phyloP scores from a whole-genome alignment of 2,329 filamentous ascomycete species.

The Onygena corvina region DNA sequence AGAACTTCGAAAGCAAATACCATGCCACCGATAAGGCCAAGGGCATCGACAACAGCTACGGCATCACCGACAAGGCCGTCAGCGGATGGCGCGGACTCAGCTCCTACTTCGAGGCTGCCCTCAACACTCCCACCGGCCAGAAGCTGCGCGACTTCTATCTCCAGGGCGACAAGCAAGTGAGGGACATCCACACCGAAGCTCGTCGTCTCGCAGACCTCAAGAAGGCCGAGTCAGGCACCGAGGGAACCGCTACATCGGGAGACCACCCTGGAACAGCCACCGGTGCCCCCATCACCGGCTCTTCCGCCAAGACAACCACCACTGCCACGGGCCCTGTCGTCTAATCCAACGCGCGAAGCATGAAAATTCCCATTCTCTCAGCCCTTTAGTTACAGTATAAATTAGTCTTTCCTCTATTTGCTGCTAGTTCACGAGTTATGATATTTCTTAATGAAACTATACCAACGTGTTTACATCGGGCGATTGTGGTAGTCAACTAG shows the following conservation, averaged over 20 bases:
- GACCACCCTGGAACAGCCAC: slow-evolving; percentile 14
- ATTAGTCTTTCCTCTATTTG: background rate
- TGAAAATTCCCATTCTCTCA: background rate
- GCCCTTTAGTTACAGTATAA: background rate
- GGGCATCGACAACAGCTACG: slow-evolving; percentile 73
- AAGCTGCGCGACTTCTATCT: slow-evolving; percentile 81
- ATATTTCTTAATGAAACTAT: background rate
- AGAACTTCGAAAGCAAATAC: slow-evolving; percentile 69
- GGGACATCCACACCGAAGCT: slow-evolving; percentile 88
- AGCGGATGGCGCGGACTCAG: slow-evolving; percentile 55
- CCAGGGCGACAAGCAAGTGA: slow-evolving; percentile 71
- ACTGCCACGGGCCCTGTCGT: background rate
- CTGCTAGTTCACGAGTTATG: slow-evolving; percentile 8
- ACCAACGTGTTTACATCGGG: background rate
- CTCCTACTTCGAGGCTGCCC: slow-evolving; percentile 92
- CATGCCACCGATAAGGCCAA: slow-evolving; percentile 78
- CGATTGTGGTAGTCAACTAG: background rate
- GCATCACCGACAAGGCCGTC: slow-evolving; percentile 61
- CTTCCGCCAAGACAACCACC: background rate
- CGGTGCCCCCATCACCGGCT: slow-evolving; percentile 4
- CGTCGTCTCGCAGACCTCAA: slow-evolving; percentile 79
- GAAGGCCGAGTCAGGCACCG: slow-evolving; percentile 36
- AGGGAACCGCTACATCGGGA: slow-evolving; percentile 30
- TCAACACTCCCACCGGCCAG: slow-evolving; percentile 74
- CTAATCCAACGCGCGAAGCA: background rate